Conservation (phyloP, 2,329 filamentous ascomycete genomes). For the Talaromyces sp. region DNA sequence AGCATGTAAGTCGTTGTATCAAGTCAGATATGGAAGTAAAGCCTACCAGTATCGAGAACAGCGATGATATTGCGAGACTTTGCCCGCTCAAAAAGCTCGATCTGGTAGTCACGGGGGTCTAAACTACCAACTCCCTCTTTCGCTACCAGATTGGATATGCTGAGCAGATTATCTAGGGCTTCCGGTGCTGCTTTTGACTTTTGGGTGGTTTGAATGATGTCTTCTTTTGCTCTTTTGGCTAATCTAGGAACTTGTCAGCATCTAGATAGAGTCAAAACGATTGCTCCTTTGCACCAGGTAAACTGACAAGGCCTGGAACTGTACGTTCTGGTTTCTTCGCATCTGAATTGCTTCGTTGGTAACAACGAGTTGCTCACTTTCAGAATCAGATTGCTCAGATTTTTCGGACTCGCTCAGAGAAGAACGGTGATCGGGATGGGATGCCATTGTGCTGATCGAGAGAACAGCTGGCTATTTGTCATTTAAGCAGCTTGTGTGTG, state of each 20-base stretch:
- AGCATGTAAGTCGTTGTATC: not conserved
- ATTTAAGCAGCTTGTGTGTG: no score
- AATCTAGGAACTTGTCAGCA: conserved; percentile 30
- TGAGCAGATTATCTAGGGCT: conserved; percentile 51
- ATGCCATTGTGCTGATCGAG: conserved; percentile 3
- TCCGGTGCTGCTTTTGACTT: conserved; percentile 27
- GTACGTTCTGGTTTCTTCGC: conserved; percentile 54
- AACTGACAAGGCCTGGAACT: conserved; percentile 53
- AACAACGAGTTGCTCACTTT: conserved; percentile 26
- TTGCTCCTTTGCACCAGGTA: not conserved
- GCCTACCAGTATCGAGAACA: conserved; percentile 80
- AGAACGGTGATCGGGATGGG: not conserved
- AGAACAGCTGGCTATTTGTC: no score
- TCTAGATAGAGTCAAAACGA: not conserved
- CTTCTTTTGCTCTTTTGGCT: conserved; percentile 45
- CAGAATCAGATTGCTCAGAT: conserved; percentile 33
- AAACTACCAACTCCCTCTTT: conserved; percentile 66
- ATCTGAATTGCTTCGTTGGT: conserved; percentile 43
- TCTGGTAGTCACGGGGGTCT: conserved; percentile 84
- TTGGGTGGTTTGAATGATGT: conserved; percentile 45
- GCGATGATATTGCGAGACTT: conserved; percentile 86
- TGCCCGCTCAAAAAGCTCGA: conserved; percentile 86
- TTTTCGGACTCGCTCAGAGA: conserved; percentile 24
- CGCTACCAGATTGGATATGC: conserved; percentile 56
- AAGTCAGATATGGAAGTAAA: no score